Base-by-base conservation (phyloP, 305 asterid species). In the Solanum aculeatissimum region DNA sequence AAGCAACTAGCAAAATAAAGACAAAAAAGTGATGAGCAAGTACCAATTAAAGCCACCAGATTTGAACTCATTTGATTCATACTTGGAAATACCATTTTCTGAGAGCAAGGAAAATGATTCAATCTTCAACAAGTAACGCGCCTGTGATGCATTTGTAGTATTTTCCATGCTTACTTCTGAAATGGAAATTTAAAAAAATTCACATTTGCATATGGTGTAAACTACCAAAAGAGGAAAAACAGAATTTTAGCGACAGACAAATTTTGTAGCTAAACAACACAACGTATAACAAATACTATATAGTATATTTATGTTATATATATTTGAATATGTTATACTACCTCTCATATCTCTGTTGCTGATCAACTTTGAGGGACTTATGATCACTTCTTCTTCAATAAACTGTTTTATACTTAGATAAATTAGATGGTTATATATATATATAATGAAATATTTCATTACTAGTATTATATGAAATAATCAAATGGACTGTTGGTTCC, bases 21-120 rank as follows among this genome's bases (percentile, higher is more conserved):
- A 2, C 16, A 7, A 16, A 51, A 51, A 15, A 13, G 32, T 15
- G 45, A 8, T 14, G 43, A 66, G 45, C n/a, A 4, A 69, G 1
- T 83, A 78, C 81, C 81, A 79, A 23, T 53, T 85, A 58, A 16
- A 35, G 51, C 79, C 83, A 14, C 47, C 18, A 0, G 51, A 78
- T 47, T 69, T 9, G 1, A 85, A 85, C 66, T 82, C 87, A 81
- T 70, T 32, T n/a, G 83, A 81, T 51, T 82, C 83, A 66, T 71
- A 71, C 60, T 82, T 71, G 10, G 49, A 53, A n/a, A 40, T 35
- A 21, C 47, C 58, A 23, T 49, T 18, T 10, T 1, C n/a, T 25
- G 69, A 45, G 9, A 71, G 75, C 71, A 47, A 29, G 5, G 84
- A 71, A 80, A 79, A 84, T 3, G 83, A 55, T 29, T 84, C 77